Conservation (phyloP, 768 basidiomycete genomes). For the Pleurotus platypus region DNA sequence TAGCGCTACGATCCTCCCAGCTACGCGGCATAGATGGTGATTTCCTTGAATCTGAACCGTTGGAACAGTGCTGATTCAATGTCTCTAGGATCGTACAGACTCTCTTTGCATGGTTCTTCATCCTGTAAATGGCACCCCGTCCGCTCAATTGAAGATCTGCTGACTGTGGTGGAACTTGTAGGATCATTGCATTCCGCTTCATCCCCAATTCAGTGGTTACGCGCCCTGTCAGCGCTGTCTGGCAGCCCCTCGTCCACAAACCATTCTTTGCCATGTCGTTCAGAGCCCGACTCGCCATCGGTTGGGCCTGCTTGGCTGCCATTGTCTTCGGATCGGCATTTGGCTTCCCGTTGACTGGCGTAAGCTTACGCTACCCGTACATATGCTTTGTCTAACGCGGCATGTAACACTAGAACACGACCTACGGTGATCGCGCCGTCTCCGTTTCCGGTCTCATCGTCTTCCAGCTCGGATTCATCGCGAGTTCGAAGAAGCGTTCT, state of each 20-base stretch:
- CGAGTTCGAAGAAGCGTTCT: constrained; percentile 57
- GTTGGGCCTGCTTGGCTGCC: constrained; percentile 74
- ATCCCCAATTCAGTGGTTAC: constrained; percentile 71
- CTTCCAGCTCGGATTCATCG: constrained; percentile 76
- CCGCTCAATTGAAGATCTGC: not conserved
- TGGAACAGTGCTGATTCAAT: not conserved
- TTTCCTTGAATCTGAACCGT: not conserved
- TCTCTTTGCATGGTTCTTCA: constrained; percentile 79
- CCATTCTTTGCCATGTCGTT: constrained; percentile 65
- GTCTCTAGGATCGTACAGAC: constrained; percentile 71
- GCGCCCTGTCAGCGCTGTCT: constrained; percentile 67
- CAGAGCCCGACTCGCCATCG: constrained; percentile 51
- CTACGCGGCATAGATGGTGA: constrained; percentile 74
- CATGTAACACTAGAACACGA: constrained; percentile 37
- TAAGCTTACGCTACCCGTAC: constrained; percentile 24
- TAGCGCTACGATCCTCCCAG: constrained; percentile 61
- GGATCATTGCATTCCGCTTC: constrained; percentile 82
- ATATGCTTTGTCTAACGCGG: no score
- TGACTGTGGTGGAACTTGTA: constrained; percentile 17
- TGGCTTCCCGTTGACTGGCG: constrained; percentile 63
- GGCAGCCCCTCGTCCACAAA: constrained; percentile 58
- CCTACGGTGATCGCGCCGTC: constrained; percentile 79
- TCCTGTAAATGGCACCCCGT: constrained; percentile 44
- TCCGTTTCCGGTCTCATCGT: constrained; percentile 76
- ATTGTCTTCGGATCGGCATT: constrained; percentile 87